Evolutionary conservation across 371 early-diverging fungal genomes (phyloP), one percentile per base, ranked within the genome.

Genomic region (Apophysomyces trapeziformis): DNA sequence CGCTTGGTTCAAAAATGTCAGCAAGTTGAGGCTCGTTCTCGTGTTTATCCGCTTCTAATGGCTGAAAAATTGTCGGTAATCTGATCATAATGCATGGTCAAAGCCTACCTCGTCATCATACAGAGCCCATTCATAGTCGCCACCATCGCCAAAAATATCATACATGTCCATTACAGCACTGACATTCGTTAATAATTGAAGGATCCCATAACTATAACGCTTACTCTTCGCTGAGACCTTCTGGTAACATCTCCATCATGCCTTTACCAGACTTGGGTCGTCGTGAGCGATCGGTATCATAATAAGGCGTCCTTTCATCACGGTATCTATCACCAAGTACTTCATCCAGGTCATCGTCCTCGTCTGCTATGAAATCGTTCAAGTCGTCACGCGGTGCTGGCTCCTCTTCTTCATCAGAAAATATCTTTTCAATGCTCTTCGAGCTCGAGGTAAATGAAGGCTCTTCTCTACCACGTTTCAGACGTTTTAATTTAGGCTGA

Each of bases 1-100:
- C 98, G 26, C 90, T 88, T 0, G 97, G 98, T 74, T 97, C 98
- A 68, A 94, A 97, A 12, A 97, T 87, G 67, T 94, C 88, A 16
- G 85, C 88, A 57, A 93, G 73, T 58, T 87, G 87, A 61, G 86
- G 83, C 43, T 87, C 87, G 0, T 80, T 68, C 62, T 74, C 73
- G 7, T 76, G 72, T 21, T 77, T 64, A 8, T 68, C 62, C n/a
- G 54, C 41, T 7, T 57, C 60, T 65, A 60, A 43, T 21, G 44
- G 61, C 61, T 61, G 44, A 32, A 43, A 43, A 18, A 38, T 36
- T n/a, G 5, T 21, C 14, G 4, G n/a, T 47, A 47, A 18, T 4
- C 8, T 6, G 5, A 8, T 36, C 39, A 18, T 16, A 13, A 16
- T 63, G 4, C 44, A 46, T n/a, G 1, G 26, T 39, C 13, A 4